Evolutionary conservation across 2,329 filamentous ascomycete genomes (phyloP).

Genomic region (Ascochyta koolunga): DNA sequence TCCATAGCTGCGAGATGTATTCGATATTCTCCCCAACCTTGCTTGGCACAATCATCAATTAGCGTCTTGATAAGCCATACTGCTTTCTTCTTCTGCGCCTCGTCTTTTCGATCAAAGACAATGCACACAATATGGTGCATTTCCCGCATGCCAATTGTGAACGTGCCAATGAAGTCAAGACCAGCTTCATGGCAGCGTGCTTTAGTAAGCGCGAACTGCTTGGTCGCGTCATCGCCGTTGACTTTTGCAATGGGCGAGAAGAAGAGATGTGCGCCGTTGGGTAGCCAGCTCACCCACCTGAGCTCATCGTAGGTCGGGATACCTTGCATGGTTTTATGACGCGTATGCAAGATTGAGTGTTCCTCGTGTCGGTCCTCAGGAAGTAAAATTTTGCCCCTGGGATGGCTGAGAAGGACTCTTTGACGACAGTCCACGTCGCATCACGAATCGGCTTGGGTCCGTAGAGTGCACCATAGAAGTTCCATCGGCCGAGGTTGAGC

Average conservation of each 20-base stretch:
- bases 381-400: conserved; percentile 42
- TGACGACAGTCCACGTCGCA: conserved; percentile 44
- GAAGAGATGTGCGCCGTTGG: conserved; percentile 52
- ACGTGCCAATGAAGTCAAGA: conserved; percentile 27
- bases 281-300: conserved; percentile 44
- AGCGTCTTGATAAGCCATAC: conserved; percentile 33
- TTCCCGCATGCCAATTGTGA: conserved; percentile 43
- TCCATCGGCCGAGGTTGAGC: conserved; percentile 54
- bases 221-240: conserved; percentile 50
- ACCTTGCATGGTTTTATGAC: conserved; percentile 23
- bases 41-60: conserved; percentile 47
- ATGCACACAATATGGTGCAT: conserved; percentile 49
- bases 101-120: conserved; percentile 35
- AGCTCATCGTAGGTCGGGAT: conserved; percentile 45
- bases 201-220: conserved; percentile 41
- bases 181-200: conserved; percentile 18
- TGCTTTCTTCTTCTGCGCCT: conserved; percentile 25
- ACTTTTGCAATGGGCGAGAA: conserved; percentile 55
- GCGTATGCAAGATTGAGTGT: conserved; percentile 39
- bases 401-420: conserved; percentile 42
- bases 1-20: conserved; percentile 56
- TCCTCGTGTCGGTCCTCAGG: conserved; percentile 41
- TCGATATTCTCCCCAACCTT: conserved; percentile 54
- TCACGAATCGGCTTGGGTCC: conserved; percentile 30
- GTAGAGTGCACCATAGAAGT: conserved; percentile 54